A percentile compares a stretch with the other conserved stretches of the same genome.
phyloP scores from a whole-genome alignment of 2,329 filamentous ascomycete species.

The Aureobasidium sp. region DNA sequence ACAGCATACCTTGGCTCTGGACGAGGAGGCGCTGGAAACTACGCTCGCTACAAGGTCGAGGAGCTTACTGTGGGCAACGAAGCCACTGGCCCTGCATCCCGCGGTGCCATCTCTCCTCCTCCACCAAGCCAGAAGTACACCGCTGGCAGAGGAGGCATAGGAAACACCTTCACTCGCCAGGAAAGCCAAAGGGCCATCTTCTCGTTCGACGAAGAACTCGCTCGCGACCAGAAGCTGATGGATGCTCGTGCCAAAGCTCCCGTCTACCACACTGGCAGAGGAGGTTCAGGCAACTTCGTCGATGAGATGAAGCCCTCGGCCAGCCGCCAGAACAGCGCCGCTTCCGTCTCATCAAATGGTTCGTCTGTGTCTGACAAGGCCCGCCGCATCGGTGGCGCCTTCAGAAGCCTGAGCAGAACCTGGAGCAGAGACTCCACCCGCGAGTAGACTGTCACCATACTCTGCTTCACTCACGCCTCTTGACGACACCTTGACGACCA shows the following conservation, averaged over 20 bases:
- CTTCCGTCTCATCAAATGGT: slow-evolving; percentile 8
- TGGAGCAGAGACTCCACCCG: not conserved
- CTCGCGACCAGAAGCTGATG: slow-evolving; percentile 46
- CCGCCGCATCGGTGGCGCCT: slow-evolving; percentile 3
- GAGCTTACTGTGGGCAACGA: slow-evolving; percentile 42
- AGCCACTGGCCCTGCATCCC: slow-evolving; percentile 39
- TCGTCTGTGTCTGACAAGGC: slow-evolving; percentile 9
- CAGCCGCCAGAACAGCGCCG: slow-evolving; percentile 10
- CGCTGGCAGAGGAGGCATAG: slow-evolving; percentile 49
- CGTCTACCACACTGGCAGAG: slow-evolving; percentile 55
- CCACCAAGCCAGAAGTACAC: slow-evolving; percentile 44
- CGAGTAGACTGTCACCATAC: not conserved
- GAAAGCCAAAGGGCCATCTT: slow-evolving; percentile 51
- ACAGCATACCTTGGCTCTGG: slow-evolving; percentile 42
- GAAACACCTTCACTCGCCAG: slow-evolving; percentile 45
- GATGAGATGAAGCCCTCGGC: slow-evolving; percentile 29
- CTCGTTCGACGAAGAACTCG: slow-evolving; percentile 59
- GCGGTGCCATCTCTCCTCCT: slow-evolving; percentile 39
- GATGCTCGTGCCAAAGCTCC: slow-evolving; percentile 42
- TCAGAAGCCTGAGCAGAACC: slow-evolving; percentile 8
- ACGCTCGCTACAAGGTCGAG: slow-evolving; percentile 45
- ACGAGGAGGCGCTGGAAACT: slow-evolving; percentile 51
- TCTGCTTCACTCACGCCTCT: not conserved
- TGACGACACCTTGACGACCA: slow-evolving; percentile 4
- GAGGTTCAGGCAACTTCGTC: slow-evolving; percentile 49